Conservation (phyloP, 257 asterid genomes). For the Cruciata laevipes region DNA sequence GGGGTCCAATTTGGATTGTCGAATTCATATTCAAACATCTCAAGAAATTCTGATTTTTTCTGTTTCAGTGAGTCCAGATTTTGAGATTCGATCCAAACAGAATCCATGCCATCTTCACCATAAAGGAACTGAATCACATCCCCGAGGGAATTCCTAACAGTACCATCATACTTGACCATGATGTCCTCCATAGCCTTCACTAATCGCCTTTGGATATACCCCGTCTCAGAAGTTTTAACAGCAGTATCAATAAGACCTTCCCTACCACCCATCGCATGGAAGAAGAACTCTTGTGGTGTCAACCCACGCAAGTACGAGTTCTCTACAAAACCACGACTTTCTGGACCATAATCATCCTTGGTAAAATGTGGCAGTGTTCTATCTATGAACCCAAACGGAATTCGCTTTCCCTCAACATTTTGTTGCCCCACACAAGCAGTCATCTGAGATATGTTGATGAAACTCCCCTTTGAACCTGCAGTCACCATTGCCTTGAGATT, state of each 20-base stretch:
- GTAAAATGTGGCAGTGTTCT: slow-evolving; percentile 96
- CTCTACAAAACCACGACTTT: slow-evolving; percentile 99
- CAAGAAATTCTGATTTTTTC: slow-evolving; percentile 59
- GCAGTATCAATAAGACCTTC: slow-evolving; percentile 99
- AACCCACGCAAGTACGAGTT: slow-evolving; percentile 92
- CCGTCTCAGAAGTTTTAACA: slow-evolving; percentile 98
- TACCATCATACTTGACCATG: slow-evolving; percentile 98
- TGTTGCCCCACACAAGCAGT: slow-evolving; percentile 99
- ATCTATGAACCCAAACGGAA: slow-evolving; percentile 87
- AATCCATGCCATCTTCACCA: slow-evolving; percentile 99
- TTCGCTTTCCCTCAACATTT: slow-evolving; percentile 98
- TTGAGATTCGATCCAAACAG: slow-evolving; percentile 97
- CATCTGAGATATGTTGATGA: slow-evolving; percentile 97
- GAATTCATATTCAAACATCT: slow-evolving; percentile 73
- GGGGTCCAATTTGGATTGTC: slow-evolving; percentile 86
- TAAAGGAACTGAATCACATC: slow-evolving; percentile 98
- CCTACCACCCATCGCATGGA: slow-evolving; percentile 99
- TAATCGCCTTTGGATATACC: slow-evolving; percentile 91
- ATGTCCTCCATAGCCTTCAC: slow-evolving; percentile 99
- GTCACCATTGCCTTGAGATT: slow-evolving; percentile 99
- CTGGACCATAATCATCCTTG: slow-evolving; percentile 90
- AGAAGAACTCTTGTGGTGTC: slow-evolving; percentile 97
- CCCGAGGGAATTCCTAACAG: slow-evolving; percentile 93
- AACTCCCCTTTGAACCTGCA: slow-evolving; percentile 99
- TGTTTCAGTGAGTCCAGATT: slow-evolving; percentile 85